Evolutionary conservation across 805 yeast species (phyloP).

Genomic region (Zygotorulaspora chibaensis): DNA sequence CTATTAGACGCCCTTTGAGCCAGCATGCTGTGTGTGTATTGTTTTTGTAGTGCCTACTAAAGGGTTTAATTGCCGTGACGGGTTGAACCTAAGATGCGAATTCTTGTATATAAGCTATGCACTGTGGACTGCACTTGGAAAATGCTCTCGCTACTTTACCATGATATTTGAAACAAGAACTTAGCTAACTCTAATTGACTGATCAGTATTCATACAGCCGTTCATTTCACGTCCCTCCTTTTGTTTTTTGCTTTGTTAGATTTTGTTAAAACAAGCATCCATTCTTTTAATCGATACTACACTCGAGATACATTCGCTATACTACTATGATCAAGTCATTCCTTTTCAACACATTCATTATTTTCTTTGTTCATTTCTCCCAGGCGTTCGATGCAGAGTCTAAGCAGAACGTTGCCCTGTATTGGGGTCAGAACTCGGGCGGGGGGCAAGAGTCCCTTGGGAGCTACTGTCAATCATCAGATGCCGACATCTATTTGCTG

Average conservation of each 20-base stretch:
- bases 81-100: too few species aligned
- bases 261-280: constrained; percentile 2
- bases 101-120: too few species aligned
- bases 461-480: constrained; percentile 61
- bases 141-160: too few species aligned
- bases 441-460: constrained; percentile 46
- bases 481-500: constrained; percentile 66
- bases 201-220: not conserved
- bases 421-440: constrained; percentile 89
- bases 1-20: not conserved
- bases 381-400: constrained; percentile 37
- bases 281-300: constrained; percentile 6
- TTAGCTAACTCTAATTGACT: not conserved
- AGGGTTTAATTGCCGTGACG: not conserved
- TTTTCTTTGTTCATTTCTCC: constrained; percentile 2
- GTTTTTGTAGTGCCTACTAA: not conserved
- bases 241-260: constrained; percentile 1
- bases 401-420: constrained; percentile 62
- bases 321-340: constrained; percentile 8
- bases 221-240: not conserved
- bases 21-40: not conserved
- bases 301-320: constrained; percentile 3
- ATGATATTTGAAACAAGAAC: too few species aligned
- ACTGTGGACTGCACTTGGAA: too few species aligned
- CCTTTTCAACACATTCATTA: constrained; percentile 1